Evolutionary conservation across 371 early-diverging fungal genomes (phyloP).

Genomic region (Mortierella sp.): DNA sequence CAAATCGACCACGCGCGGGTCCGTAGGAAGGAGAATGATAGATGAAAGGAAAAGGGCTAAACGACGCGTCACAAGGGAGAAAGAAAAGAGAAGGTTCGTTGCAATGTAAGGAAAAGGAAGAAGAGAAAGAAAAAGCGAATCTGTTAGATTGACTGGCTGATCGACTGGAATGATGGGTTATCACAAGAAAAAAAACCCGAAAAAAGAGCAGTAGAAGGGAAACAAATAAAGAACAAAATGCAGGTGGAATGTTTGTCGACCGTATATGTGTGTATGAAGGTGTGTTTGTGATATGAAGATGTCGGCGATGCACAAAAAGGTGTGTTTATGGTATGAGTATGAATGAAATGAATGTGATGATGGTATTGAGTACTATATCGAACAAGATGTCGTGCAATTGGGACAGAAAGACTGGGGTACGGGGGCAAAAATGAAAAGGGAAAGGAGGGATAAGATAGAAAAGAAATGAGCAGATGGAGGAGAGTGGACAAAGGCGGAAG

Average conservation of each 20-base stretch:
- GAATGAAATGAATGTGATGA: not conserved
- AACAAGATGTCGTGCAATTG: not conserved
- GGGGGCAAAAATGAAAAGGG: not conserved
- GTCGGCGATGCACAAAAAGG: not conserved
- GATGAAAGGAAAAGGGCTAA: not conserved
- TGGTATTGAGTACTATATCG: not conserved
- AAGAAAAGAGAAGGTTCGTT: not conserved
- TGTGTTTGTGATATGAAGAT: not conserved
- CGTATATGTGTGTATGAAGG: not conserved
- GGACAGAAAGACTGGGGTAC: not conserved
- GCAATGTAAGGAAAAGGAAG: not conserved
- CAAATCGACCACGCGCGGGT: not conserved
- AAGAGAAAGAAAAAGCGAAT: not conserved
- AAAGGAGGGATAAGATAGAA: not conserved
- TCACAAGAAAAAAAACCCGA: not conserved
- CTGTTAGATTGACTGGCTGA: not conserved
- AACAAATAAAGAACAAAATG: not conserved
- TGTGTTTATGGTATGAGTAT: no score
- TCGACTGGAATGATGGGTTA: not conserved
- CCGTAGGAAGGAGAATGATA: not conserved
- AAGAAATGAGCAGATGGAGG: not conserved
- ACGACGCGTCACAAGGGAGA: constrained; percentile 1
- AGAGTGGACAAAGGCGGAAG: not conserved
- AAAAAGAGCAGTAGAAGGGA: not conserved
- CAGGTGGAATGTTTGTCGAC: constrained; percentile 9